phyloP scores from a whole-genome alignment of 2,329 filamentous ascomycete species.

The Rhinocladiella mackenziei region DNA sequence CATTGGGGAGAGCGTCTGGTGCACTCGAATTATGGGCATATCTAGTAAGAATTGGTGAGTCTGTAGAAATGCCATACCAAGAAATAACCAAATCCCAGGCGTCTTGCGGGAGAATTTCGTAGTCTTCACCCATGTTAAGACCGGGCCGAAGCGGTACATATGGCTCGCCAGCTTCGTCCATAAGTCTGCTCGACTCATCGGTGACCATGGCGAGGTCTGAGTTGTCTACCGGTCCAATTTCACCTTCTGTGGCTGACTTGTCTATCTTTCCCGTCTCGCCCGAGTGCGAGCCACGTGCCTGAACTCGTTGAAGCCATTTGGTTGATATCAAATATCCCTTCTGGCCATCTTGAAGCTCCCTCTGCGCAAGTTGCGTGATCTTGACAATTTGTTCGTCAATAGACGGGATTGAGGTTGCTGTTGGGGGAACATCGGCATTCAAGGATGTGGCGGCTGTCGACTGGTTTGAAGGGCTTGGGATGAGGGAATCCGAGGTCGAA shows the following conservation, averaged over 20 bases:
- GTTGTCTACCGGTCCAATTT: conserved; percentile 81
- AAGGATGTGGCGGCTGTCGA: conserved; percentile 35
- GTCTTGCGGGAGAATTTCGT: conserved; percentile 69
- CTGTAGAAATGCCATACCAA: conserved; percentile 74
- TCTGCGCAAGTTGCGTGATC: conserved; percentile 58
- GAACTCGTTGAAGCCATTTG: conserved; percentile 71
- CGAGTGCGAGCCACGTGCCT: conserved; percentile 59
- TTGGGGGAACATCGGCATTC: conserved; percentile 23
- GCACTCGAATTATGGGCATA: conserved; percentile 69
- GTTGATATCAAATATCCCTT: conserved; percentile 73
- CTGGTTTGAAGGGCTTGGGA: conserved; percentile 39
- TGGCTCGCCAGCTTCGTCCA: conserved; percentile 44
- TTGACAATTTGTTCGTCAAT: conserved; percentile 70
- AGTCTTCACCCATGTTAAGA: conserved; percentile 61
- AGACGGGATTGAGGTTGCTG: conserved; percentile 38
- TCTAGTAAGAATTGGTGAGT: conserved; percentile 68
- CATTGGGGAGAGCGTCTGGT: conserved; percentile 57
- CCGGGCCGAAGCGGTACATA: conserved; percentile 74
- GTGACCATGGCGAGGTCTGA: conserved; percentile 68
- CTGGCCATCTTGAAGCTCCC: conserved; percentile 62
- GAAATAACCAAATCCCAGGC: conserved; percentile 77
- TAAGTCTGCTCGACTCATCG: conserved; percentile 40
- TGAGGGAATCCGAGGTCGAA: conserved; percentile 37
- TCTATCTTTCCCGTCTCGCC: conserved; percentile 48
- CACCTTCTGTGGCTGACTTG: conserved; percentile 58